These are phyloP conservation scores for Penicillium glabrum DNA, from an alignment of 2,329 filamentous ascomycete genomes.

Conservation along the genomic window DNA sequence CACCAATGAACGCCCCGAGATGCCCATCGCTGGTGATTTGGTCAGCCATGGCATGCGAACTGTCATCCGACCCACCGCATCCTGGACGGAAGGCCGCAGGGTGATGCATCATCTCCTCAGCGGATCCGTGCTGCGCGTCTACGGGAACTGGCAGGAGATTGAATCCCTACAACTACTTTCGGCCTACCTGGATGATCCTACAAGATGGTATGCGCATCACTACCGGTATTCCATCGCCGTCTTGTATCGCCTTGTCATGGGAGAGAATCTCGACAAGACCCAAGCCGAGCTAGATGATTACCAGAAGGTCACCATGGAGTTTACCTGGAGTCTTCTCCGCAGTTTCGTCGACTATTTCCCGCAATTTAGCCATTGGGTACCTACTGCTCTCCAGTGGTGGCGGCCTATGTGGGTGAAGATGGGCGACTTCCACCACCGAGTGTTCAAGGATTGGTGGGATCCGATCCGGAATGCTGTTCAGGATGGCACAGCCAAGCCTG, in stretches of 20 bases:
- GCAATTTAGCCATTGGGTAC: conserved; percentile 27
- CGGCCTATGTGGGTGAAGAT: conserved; percentile 30
- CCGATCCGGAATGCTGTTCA: conserved; percentile 26
- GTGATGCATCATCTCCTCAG: not conserved
- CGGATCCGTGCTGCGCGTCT: not conserved
- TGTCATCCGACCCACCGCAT: not conserved
- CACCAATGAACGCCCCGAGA: not conserved
- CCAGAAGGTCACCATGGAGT: conserved; percentile 37
- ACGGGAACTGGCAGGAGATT: not conserved
- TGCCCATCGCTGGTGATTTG: not conserved
- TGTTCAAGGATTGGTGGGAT: conserved; percentile 38
- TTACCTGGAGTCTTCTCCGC: conserved; percentile 36
- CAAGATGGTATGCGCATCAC: not conserved
- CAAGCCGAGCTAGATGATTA: conserved; percentile 37
- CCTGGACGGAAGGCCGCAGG: not conserved
- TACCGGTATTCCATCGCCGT: too few relatives aligned
- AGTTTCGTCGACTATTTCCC: conserved; percentile 44
- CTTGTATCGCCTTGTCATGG: too few relatives aligned
- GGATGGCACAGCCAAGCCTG: conserved; percentile 32
- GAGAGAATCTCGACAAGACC: conserved; percentile 19
- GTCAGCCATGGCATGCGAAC: not conserved
- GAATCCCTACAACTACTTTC: not conserved
- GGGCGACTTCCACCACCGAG: conserved; percentile 34
- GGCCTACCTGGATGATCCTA: not conserved
- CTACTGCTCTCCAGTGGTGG: conserved; percentile 28